Evolutionary conservation across 2,329 filamentous ascomycete genomes (phyloP).

Genomic region (Claviceps arundinis): DNA sequence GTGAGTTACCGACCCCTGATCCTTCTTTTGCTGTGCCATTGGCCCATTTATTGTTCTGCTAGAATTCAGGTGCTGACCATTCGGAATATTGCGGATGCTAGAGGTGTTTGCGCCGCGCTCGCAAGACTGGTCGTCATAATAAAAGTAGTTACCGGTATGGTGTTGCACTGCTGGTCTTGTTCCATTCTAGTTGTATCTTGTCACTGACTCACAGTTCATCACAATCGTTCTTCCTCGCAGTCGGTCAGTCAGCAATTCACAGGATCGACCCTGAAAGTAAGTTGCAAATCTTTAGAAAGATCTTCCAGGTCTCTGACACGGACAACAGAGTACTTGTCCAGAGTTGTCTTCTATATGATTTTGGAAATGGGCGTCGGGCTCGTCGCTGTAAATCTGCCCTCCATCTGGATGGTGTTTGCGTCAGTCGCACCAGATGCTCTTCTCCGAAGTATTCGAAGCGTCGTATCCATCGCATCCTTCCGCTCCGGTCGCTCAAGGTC

Average conservation of each 20-base stretch:
- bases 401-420: conserved; percentile 7
- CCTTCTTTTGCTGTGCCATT: neutral
- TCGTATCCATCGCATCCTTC: conserved; percentile 5
- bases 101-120: conserved; percentile 4
- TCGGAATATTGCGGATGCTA: neutral
- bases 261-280: neutral
- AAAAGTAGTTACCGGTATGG: neutral
- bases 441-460: conserved; percentile 7
- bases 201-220: neutral
- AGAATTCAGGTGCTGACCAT: neutral
- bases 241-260: neutral
- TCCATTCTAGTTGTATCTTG: neutral
- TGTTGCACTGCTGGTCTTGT: no score
- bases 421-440: conserved; percentile 6
- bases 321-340: conserved; percentile 1
- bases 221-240: neutral
- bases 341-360: conserved; percentile 4
- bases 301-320: neutral
- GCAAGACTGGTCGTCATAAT: conserved; percentile 5
- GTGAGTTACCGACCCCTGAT: neutral
- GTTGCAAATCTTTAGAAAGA: neutral
- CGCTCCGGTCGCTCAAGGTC: neutral
- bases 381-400: conserved; percentile 7
- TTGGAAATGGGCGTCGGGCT: conserved; percentile 6
- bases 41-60: neutral